phyloP scores from a whole-genome alignment of 192 early-diverging fungal genomes.

The Helicostylum pulchrum region DNA sequence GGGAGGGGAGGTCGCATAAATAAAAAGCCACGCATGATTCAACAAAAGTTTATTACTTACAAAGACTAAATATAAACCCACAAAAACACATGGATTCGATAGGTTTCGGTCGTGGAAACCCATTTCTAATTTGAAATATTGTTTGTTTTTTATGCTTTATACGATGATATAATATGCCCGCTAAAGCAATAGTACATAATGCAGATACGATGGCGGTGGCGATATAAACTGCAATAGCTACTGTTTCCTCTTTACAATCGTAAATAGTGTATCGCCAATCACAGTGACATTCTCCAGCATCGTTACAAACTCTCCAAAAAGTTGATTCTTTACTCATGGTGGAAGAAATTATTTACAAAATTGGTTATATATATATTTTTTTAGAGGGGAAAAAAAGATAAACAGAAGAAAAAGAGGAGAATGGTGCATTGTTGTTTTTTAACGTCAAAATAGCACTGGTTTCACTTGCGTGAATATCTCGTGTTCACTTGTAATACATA shows the following conservation, averaged over 20 bases:
- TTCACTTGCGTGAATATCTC: too few species aligned
- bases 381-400: too few species aligned
- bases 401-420: too few species aligned
- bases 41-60: background rate
- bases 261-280: slow-evolving; percentile 2
- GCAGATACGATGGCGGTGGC: background rate
- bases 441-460: too few species aligned
- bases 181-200: background rate
- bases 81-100: slow-evolving; percentile 2
- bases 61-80: slow-evolving; percentile 8
- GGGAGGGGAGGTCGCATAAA: background rate
- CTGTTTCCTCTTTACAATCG: background rate
- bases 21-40: background rate
- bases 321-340: slow-evolving; percentile 30
- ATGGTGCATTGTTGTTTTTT: too few species aligned
- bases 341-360: too few species aligned
- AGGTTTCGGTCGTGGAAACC: slow-evolving; percentile 12
- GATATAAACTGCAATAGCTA: background rate
- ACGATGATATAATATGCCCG: slow-evolving; percentile 7
- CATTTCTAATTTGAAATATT: slow-evolving; percentile 11
- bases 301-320: slow-evolving; percentile 4
- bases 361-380: too few species aligned
- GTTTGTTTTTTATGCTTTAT: slow-evolving; percentile 9
- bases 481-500: too few species aligned
- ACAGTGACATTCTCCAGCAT: slow-evolving; percentile 3